Evolutionary conservation across 2,329 filamentous ascomycete genomes (phyloP), one percentile per base, ranked within the genome.

Genomic region (Diplodia corticola): DNA sequence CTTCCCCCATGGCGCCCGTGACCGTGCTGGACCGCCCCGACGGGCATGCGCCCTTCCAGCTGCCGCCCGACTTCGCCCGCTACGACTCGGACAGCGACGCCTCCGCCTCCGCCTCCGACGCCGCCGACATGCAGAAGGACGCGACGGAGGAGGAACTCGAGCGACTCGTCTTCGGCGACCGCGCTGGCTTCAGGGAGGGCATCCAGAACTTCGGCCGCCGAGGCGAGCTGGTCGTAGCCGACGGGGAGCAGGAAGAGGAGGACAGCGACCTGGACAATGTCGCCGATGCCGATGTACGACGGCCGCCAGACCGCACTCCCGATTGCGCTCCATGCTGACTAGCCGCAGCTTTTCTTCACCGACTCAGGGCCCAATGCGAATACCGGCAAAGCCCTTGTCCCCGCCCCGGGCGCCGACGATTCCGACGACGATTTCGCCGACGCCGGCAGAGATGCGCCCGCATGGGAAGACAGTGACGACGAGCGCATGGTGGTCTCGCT

Each of bases 381-480:
- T 59, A 72, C 77, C 54, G 71, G 82, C 69, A 76, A 79, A 70
- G 75, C 76, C 55, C 75, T 79, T 65, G 76, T 78, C 53, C 75
- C 78, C 22, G 74, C 76, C 4, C 77, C 79, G 40, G 75, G 75
- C 12, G 78, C 80, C 1, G 77, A 81, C 24, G 74, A 77, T 24
- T 61, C 57, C 20, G 78, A 76, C 37, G 78, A 79, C 22, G 76
- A 77, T 20, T 70, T 77, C 26, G 71, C 69, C 7, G 68, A 73
- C 4, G 76, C 76, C 44, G 64, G 44, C 5, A 70, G 67, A 70
- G 81, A 84, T 49, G 81, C 82, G 22, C 84, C 89, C 2, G 91
- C 88, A 1, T 99, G 95, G 95, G 88, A 93, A 71, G 95, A 99
- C 76, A 98, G 93, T 77, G 95, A 99, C 73, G 95, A 99, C 74